These are phyloP conservation scores for Cicer arietinum DNA, from an alignment of 306 rosid species.

Conservation along the genomic window DNA sequence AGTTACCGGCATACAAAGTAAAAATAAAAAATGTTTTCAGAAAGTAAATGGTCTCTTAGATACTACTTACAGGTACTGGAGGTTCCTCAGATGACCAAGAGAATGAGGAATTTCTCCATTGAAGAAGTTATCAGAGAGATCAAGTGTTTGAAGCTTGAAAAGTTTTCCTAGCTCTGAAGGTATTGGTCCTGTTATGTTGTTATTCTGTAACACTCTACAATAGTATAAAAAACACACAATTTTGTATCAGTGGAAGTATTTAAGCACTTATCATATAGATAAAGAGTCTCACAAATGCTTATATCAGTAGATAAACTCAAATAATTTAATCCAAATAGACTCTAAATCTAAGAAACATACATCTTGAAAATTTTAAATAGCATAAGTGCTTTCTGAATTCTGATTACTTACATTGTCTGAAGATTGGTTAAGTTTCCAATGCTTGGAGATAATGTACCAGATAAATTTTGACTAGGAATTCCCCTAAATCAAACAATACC, in stretches of 20 bases:
- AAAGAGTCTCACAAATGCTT: no score
- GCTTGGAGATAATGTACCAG: constrained; percentile 87
- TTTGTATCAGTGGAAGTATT: neutral
- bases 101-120: constrained; percentile 72
- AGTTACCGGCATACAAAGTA: no score
- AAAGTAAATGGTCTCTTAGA: no score
- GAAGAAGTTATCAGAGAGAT: constrained; percentile 80
- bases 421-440: constrained; percentile 94
- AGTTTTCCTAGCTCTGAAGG: constrained; percentile 81
- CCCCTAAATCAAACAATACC: constrained; percentile 66
- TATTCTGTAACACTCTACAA: constrained; percentile 88
- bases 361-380: constrained; percentile 12
- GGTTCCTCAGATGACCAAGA: constrained; percentile 70
- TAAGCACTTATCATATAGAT: neutral
- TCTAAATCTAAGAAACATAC: neutral
- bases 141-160: constrained; percentile 84
- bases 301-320: no score
- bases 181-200: constrained; percentile 80
- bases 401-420: constrained; percentile 78
- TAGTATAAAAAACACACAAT: constrained; percentile 9
- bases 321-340: neutral
- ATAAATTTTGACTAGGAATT: constrained; percentile 88
- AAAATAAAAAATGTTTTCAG: no score
- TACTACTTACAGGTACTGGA: constrained; percentile 77
- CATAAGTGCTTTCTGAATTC: constrained; percentile 8